Evolutionary conservation across 257 asterid species (phyloP), one percentile per base, ranked within the genome.

Genomic region (Nicotiana attenuata): DNA sequence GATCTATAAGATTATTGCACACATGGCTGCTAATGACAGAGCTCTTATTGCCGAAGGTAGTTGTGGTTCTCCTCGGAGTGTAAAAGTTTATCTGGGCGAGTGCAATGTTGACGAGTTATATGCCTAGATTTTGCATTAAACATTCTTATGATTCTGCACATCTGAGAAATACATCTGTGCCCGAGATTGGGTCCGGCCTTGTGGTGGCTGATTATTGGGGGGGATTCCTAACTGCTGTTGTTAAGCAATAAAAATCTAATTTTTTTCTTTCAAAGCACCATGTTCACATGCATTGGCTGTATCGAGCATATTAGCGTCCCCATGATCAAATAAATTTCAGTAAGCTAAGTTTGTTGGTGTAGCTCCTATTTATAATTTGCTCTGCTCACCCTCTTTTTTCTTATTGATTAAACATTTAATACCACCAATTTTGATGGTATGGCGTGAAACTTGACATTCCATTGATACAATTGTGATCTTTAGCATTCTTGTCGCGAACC

Each of bases 1-100:
- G 98, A 96, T 96, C 63, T 94, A 93, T 81, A 96, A 96, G 96
- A 94, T 96, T 33, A 85, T 96, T 7, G 92, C 94, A 0, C 99
- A 96, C 88, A 93, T 96, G 97, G 95, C 99, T 81, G 98, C 99
- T 57, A 96, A 96, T 67, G 98, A 94, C 85, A 92, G 99, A 94
- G 99, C 98, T 83, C 91, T 96, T 52, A 93, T 96, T 17, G 98
- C 93, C 13, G 99, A 96, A 91, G 99, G 99, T 56, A 91, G 89
- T 71, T 96, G 99, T 77, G 99, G 99, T 81, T 91, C 98, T 5
- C 98, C 99, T 13, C 82, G 97, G 69, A 96, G 98, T 90, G 31
- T 94, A 82, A 96, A 92, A 89, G 98, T 93, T 75, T 94, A 85
- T 88, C 90, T 96, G 75, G 99, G 98, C 64, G 99, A 96, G 83